Percentiles rank a stretch among this genome's conserved stretches.
These are phyloP conservation scores for Capronia americana DNA, from an alignment of 2,329 filamentous ascomycete species.

Conservation along the genomic window DNA sequence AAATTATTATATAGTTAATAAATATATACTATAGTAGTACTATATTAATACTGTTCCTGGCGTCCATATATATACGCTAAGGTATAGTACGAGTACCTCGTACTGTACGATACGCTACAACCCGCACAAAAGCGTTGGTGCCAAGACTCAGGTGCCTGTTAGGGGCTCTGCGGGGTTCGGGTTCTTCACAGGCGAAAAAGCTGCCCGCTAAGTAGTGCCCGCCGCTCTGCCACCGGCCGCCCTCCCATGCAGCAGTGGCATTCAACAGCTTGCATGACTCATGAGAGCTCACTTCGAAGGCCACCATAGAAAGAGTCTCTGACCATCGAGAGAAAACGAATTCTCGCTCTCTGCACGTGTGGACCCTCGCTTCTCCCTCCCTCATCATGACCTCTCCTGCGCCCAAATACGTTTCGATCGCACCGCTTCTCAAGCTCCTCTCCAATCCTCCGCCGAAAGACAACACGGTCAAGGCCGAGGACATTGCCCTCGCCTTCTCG, in stretches of 20 bases:
- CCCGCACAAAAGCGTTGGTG: no score
- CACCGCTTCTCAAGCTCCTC: conserved; percentile 56
- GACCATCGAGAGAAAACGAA: neutral
- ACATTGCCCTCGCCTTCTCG: conserved; percentile 88
- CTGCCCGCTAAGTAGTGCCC: neutral
- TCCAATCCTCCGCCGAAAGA: conserved; percentile 52
- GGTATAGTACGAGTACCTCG: no score
- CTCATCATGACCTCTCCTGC: conserved; percentile 24
- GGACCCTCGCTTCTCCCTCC: no score
- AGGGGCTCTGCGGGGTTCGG: neutral
- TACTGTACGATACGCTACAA: no score
- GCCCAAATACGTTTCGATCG: conserved; percentile 50
- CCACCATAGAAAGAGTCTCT: neutral
- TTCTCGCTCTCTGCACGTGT: neutral
- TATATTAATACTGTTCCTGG: no score
- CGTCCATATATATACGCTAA: no score
- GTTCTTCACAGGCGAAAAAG: neutral
- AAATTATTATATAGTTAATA: no score
- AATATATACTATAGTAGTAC: no score
- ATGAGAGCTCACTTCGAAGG: neutral
- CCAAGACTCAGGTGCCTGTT: neutral
- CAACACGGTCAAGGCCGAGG: conserved; percentile 69
- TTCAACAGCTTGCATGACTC: neutral
- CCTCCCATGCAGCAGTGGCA: neutral
- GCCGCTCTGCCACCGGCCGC: neutral